Conservation (phyloP, 805 yeast species). For the Kuraishia capsulata region DNA sequence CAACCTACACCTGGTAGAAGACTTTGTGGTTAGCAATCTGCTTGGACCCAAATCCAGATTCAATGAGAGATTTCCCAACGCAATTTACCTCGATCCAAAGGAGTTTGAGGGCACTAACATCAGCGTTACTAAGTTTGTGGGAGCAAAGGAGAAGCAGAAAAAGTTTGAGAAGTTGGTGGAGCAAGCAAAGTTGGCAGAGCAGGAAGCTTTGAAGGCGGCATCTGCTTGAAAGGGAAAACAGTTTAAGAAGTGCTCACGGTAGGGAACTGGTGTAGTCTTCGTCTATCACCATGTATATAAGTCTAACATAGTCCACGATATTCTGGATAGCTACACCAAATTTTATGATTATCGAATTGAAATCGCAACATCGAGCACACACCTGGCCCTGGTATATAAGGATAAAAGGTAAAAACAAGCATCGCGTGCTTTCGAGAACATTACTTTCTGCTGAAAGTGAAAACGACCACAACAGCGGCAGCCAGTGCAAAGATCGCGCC, state of each 20-base stretch:
- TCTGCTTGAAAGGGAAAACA: not conserved
- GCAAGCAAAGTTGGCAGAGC: slow-evolving; percentile 19
- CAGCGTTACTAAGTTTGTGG: slow-evolving; percentile 41
- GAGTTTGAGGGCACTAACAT: slow-evolving; percentile 54
- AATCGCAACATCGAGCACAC: not conserved
- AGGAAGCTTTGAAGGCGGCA: slow-evolving; percentile 1
- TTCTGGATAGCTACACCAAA: not conserved
- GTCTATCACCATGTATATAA: slow-evolving; percentile 2
- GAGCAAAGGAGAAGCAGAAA: slow-evolving; percentile 33
- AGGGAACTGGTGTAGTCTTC: too few relatives aligned
- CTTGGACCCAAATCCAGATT: slow-evolving; percentile 29
- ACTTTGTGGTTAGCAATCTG: slow-evolving; percentile 24
- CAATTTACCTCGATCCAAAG: slow-evolving; percentile 47
- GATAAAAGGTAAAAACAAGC: slow-evolving; percentile 1
- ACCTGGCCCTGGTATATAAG: slow-evolving; percentile 8
- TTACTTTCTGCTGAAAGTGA: slow-evolving; percentile 38
- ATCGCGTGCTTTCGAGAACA: too few relatives aligned
- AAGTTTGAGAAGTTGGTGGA: slow-evolving; percentile 35
- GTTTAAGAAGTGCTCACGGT: slow-evolving; percentile 1
- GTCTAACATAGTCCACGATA: too few relatives aligned
- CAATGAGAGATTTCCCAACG: slow-evolving; percentile 68
- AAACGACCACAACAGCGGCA: slow-evolving; percentile 46
- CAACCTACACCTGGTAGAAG: slow-evolving; percentile 27
- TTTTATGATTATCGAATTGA: not conserved
- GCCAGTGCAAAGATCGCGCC: slow-evolving; percentile 55